phyloP scores from a whole-genome alignment of 2,329 filamentous ascomycete genomes.

The Truncatella angustata region DNA sequence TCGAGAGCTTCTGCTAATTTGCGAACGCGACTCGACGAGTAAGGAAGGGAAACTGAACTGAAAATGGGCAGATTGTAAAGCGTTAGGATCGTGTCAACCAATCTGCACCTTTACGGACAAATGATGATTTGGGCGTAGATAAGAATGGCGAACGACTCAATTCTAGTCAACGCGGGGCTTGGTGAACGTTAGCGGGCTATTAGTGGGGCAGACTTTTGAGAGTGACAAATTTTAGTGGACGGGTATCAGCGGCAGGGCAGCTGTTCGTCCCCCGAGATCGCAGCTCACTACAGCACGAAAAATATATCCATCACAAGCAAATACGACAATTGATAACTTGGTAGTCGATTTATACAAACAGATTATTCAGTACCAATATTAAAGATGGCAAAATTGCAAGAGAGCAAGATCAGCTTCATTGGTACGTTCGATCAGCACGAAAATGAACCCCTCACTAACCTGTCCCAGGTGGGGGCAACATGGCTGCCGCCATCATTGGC shows the following conservation, averaged over 20 bases:
- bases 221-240: not conserved
- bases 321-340: not conserved
- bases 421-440: constrained; percentile 11
- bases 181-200: no score
- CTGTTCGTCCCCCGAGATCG: not conserved
- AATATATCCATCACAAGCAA: not conserved
- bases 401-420: constrained; percentile 28
- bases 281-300: no score
- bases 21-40: no score
- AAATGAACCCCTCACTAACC: constrained; percentile 10
- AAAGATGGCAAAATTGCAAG: constrained; percentile 24
- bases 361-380: not conserved
- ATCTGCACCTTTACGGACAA: no score
- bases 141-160: no score
- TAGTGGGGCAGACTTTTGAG: no score
- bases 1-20: no score
- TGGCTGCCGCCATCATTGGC: constrained; percentile 51
- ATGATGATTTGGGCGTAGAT: no score
- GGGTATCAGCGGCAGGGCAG: constrained; percentile 1
- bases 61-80: no score
- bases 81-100: no score
- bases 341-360: not conserved
- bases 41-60: no score
- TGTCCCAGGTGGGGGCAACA: constrained; percentile 47
- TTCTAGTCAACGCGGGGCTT: no score